Percentiles rank a stretch among this genome's conserved stretches.
Conservation (phyloP, 2,329 filamentous ascomycete genomes). For the Colletotrichum tabaci region DNA sequence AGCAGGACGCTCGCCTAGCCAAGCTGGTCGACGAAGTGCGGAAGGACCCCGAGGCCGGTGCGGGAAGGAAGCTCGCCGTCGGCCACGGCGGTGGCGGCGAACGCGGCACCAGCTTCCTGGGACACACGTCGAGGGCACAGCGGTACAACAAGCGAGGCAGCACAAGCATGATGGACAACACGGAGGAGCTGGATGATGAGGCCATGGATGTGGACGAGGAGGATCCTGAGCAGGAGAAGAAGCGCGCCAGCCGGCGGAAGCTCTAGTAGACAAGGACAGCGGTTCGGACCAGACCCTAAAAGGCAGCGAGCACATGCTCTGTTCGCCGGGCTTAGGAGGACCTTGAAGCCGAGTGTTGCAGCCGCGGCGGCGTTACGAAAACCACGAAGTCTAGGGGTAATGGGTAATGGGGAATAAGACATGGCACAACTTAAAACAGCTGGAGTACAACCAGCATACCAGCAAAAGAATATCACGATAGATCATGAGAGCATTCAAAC, state of each 20-base stretch:
- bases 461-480: conserved; percentile 30
- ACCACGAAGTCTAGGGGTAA: not conserved
- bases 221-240: conserved; percentile 62
- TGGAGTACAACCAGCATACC: not conserved
- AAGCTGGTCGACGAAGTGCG: conserved; percentile 63
- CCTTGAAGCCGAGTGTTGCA: not conserved
- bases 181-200: conserved; percentile 61
- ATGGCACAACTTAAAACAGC: not conserved
- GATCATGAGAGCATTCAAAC: conserved; percentile 24
- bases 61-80: conserved; percentile 42
- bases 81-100: conserved; percentile 34
- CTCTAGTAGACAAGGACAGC: conserved; percentile 55
- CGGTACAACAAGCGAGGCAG: conserved; percentile 42
- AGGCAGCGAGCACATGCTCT: not conserved
- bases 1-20: conserved; percentile 64
- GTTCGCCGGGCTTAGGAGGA: not conserved
- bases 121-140: conserved; percentile 46
- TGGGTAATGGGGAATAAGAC: not conserved
- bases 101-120: conserved; percentile 28
- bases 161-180: conserved; percentile 57
- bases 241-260: conserved; percentile 68
- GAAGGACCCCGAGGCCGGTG: conserved; percentile 48
- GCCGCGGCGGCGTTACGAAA: not conserved
- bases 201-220: conserved; percentile 72
- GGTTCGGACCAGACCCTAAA: not conserved